Evolutionary conservation across 257 asterid species (phyloP), one percentile per base, ranked within the genome.

Genomic region (Salvia rosmarinus): DNA sequence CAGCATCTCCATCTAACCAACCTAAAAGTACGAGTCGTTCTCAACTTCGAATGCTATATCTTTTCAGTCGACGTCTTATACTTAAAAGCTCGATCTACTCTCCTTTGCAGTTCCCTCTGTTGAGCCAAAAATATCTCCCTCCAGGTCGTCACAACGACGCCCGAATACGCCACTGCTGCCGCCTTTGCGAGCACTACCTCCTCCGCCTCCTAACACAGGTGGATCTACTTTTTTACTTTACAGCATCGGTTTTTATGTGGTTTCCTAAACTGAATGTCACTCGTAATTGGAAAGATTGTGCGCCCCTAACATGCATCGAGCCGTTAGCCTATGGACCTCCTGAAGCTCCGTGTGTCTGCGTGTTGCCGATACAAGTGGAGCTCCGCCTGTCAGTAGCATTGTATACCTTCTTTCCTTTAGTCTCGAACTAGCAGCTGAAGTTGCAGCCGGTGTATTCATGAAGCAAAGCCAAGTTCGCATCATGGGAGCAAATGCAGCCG

Each of bases 191-290:
- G 86, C 85, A 42, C 80, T 89, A 68, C 97, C 97, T 69, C 97
- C 96, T 78, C 98, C 97, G 34, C 97, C 96, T 35, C 96, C 97
- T 56, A 87, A 84, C 47, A 79, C 80, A 89, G 98, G 98, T 90
- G 47, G 46, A 28, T 67, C 28, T 47, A 47, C 69, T n/a, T 61
- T 60, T 30, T 72, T 57, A 61, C 19, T 70, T 49, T 71, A 20
- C 17, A 58, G 32, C 21, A 14, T 44, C 50, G 10, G 19, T 57
- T 75, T 57, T 59, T 47, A 34, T 46, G 54, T 47, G 25, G 16
- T 60, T 32, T n/a, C 35, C 25, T 63, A 58, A 71, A 64, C 39
- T 72, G 72, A 59, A 49, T 12, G 5, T 28, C 40, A 23, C 23
- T 20, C 55, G 51, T 77, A 10, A 61, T 68, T 75, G 37, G 40